Base-by-base conservation (phyloP, 208 protist species). In the Trypanosoma caninum region DNA sequence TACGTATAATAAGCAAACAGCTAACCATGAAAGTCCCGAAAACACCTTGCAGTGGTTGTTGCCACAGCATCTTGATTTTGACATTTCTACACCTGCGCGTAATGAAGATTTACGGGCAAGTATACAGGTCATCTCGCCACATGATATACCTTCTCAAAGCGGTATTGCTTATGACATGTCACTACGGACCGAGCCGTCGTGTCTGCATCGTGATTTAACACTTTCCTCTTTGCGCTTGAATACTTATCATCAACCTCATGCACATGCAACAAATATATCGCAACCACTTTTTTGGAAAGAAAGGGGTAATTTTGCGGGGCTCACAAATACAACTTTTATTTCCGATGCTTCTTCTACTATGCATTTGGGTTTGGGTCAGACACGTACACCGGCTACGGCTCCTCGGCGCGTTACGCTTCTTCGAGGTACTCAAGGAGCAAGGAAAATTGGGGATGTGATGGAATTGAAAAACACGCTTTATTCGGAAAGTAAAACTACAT, bases 401-500 rank as follows among this genome's bases (percentile, higher is more conserved):
- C 65, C 65, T 45, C 46, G 57, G 38, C 46, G 57, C 22, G 30
- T 72, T 52, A 72, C 65, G 7, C 31, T 64, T 46, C 52, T 72
- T 53, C 34, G 44, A 23, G 40, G 58, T 18, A 54, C 35, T 22
- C 31, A 25, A 33, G 51, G 30, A 11, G 51, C 59, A 30, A 48
- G n/a, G 25, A 52, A 41, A 16, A 5, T 55, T 34, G 50, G 57
- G 14, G 58, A 53, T 45, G 40, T n/a, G 0, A 56, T 51, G 25
- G 31, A 22, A 9, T 50, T 60, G 25, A 45, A 45, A 42, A 30
- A 52, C 38, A 72, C 45, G 22, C 41, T 72, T 41, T 72, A 60
- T 40, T 20, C 65, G 23, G 59, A 65, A n/a, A 52, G 20, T 59
- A 53, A 7, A 40, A 33, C 14, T 2, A 28, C 57, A 18, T 37